Base-by-base conservation (phyloP, 306 rosid species). In the Benincasa hispida region DNA sequence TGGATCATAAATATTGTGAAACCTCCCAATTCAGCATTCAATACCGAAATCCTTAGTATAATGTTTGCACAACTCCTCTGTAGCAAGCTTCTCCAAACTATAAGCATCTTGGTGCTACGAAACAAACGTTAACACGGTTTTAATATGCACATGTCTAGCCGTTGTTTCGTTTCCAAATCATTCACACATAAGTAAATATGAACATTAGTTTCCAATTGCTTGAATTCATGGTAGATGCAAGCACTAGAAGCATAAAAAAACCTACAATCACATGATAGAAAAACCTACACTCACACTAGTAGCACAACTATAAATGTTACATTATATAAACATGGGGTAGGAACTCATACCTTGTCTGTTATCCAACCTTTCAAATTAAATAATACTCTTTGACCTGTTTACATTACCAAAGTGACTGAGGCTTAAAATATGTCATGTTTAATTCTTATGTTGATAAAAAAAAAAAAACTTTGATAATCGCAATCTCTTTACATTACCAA, bases 71-170 rank as follows among this genome's bases (percentile, higher is more conserved):
- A 94, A 85, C 87, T 94, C 98, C 90, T 94, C 97, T 8, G 98
- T 91, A 35, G 98, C 98, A 78, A 94, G 98, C 88, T 94, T 94
- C 95, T 94, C 97, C 53, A 94, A 83, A 21, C 98, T 97, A 86
- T 94, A 94, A 72, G 98, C 98, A 94, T 94, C 98, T 94, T 94
- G 98, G 39, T 97, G 98, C 98, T 94, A 77, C 24, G 55, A 77
- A 76, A 72, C n/a, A 19, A 79, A 28, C 17, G 67, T 53, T 8
- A 37, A 81, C 65, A 79, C 17, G 39, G 21, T 32, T 12, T 59
- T 6, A 22, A 17, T 41, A 54, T 14, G 25, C 32, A 42, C 37
- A 58, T 13, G 6, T 10, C 50, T 19, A 32, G 17, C 48, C 5
- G 2, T 42, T 21, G 35, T n/a, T 75, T 34, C 8, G 6, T 13